Evolutionary conservation across 2,329 filamentous ascomycete species (phyloP), one percentile per base, ranked within the genome.

Genomic region (Calonectria honghensis): DNA sequence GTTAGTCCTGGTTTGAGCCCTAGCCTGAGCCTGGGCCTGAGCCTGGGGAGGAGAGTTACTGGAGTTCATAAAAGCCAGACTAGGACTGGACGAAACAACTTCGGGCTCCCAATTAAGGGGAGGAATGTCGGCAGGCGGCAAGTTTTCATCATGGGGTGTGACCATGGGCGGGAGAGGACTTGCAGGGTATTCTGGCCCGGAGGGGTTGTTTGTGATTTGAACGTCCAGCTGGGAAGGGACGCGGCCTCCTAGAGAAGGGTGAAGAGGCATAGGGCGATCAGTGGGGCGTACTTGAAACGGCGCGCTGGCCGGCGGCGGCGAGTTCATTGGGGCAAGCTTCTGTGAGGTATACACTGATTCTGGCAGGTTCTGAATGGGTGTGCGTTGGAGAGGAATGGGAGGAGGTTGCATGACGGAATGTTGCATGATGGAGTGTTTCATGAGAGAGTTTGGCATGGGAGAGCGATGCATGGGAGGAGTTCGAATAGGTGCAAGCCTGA

Each of bases 81-180:
- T 20, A 16, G 57, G 35, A 18, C 35, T 63, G 35, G 57, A 39
- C 57, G 57, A 63, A 16, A 41, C 39, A 24, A 41, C 24, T 39
- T 63, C 32, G 39, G 68, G 32, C 24, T 54, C 52, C 52, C 54
- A 51, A n/a, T 48, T 57, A 31, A 68, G 66, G 35, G 66, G 50
- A 24, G 50, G 51, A 5, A 68, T 59, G 14, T 68, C 66, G 35
- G 66, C 67, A 16, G 67, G 52, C 9, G 52, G 67, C 27, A 69
- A 29, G n/a, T 52, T 63, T 48, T 70, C 59, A 11, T 29, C 27
- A 18, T 61, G 57, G n/a, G 45, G 6, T 1, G 57, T 61, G 52
- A 61, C 54, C 11, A 69, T 69, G 16, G 52, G 52, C 20, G 67
- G 67, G 16, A 69, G 67, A 5, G 57, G 57, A 27, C 39, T 63